phyloP scores from a whole-genome alignment of 768 basidiomycete genomes.

The Rhodosporidiobolus sp. region DNA sequence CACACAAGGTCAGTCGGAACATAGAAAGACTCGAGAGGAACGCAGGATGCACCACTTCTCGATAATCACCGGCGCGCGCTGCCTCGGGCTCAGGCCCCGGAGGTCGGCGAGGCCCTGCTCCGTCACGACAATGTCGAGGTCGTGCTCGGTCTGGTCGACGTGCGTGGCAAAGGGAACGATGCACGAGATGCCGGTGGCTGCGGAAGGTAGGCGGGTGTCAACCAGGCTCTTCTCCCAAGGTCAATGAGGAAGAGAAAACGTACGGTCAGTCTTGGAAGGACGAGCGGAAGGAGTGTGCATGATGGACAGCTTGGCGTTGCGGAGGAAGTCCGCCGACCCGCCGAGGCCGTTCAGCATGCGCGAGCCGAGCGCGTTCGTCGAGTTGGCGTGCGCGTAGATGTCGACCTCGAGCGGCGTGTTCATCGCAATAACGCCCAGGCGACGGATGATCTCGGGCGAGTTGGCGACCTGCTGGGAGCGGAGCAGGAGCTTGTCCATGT shows the following conservation, averaged over 20 bases:
- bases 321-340: slow-evolving; percentile 44
- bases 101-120: slow-evolving; percentile 47
- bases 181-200: slow-evolving; percentile 44
- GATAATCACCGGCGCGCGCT: slow-evolving; percentile 45
- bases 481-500: slow-evolving; percentile 42
- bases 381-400: slow-evolving; percentile 46
- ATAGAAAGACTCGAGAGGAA: too few species aligned
- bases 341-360: slow-evolving; percentile 46
- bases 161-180: slow-evolving; percentile 46
- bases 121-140: slow-evolving; percentile 43
- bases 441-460: slow-evolving; percentile 46
- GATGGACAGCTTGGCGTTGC: slow-evolving; percentile 45
- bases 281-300: slow-evolving; percentile 43
- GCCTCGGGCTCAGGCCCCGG: slow-evolving; percentile 43
- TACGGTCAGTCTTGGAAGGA: too few species aligned
- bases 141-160: slow-evolving; percentile 45
- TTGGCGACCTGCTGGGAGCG: slow-evolving; percentile 45
- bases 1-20: too few species aligned
- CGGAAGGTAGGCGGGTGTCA: too few species aligned
- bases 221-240: too few species aligned
- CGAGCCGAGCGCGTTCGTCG: slow-evolving; percentile 43
- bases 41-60: background rate
- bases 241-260: too few species aligned
- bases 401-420: slow-evolving; percentile 46
- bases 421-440: slow-evolving; percentile 41